Evolutionary conservation across 495 filamentous ascomycete genomes (phyloP), one percentile per base, ranked within the genome.

Genomic region (Sabuloglossum arenarium): DNA sequence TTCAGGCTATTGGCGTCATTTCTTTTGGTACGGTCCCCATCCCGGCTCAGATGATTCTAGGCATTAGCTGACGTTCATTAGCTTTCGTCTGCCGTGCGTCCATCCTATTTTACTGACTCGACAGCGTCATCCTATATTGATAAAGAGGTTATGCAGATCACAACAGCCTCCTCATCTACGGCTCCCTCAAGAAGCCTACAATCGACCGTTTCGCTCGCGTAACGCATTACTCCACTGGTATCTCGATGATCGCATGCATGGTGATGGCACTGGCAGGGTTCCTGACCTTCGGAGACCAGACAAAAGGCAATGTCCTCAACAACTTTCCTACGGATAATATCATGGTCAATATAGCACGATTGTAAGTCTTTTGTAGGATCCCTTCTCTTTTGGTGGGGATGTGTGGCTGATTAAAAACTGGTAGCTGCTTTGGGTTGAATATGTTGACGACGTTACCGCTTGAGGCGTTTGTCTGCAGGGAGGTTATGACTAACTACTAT

Each of bases 371-470:
- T 56, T 30, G 21, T 11, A 21, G 55, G 2, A 30, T 31, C 32
- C 21, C 42, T 50, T 28, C 1, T 43, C 3, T 5, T 2, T 39
- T 3, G 16, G 24, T 27, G 24, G 21, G 30, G 32, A n/a, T 3
- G 14, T 19, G 28, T 16, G 19, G 25, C 46, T 43, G 42, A 43
- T 16, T 24, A 16, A 3, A 6, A 56, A 27, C 34, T 31, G 23
- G 28, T 58, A 74, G 73, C 61, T 95, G 87, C 65, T 95, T 98
- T 61, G 91, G 93, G 3, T 70, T 97, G 56, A 98, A 98, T 71
- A 98, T 98, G 91, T 79, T 98, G 59, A 97, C 91, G 6, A 98
- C 91, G 1, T 71, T 98, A 46, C 91, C 91, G 2, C 78, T 98
- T 37, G 91, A 98, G 70, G 86, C 87, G 8, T 98, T 98, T 67